phyloP scores from a whole-genome alignment of 2,329 filamentous ascomycete species.

The Aschersonia sp. region DNA sequence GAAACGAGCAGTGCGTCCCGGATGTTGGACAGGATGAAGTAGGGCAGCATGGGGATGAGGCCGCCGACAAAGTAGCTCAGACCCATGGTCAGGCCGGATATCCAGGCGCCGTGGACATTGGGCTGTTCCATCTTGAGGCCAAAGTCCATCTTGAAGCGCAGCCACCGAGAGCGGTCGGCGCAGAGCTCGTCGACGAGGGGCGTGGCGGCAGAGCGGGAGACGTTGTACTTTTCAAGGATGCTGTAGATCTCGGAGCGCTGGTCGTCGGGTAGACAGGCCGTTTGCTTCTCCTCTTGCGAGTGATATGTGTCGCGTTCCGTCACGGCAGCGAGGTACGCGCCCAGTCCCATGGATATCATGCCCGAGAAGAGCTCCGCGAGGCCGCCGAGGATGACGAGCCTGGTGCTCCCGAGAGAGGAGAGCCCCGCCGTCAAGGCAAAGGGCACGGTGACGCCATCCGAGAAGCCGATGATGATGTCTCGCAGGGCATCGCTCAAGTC shows the following conservation, averaged over 20 bases:
- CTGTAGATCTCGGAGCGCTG: conserved; percentile 34
- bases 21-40: conserved; percentile 41
- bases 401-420: conserved; percentile 48
- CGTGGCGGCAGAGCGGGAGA: conserved; percentile 26
- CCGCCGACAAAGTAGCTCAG: conserved; percentile 58
- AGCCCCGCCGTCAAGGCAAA: conserved; percentile 68
- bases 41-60: conserved; percentile 56
- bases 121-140: conserved; percentile 32
- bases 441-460: conserved; percentile 66
- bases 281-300: conserved; percentile 32
- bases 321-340: conserved; percentile 54
- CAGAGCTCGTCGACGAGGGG: conserved; percentile 35
- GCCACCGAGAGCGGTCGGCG: conserved; percentile 31
- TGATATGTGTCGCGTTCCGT: conserved; percentile 39
- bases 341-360: conserved; percentile 65
- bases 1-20: conserved; percentile 41
- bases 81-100: conserved; percentile 52
- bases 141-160: conserved; percentile 47
- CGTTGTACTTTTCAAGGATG: conserved; percentile 34
- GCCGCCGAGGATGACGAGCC: conserved; percentile 56
- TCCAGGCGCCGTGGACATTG: conserved; percentile 27
- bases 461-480: conserved; percentile 62
- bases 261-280: conserved; percentile 25
- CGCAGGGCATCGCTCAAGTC: conserved; percentile 33
- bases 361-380: conserved; percentile 64